Evolutionary conservation across 148 eudicot species (phyloP).

Genomic region (Dianthus caryophyllus): DNA sequence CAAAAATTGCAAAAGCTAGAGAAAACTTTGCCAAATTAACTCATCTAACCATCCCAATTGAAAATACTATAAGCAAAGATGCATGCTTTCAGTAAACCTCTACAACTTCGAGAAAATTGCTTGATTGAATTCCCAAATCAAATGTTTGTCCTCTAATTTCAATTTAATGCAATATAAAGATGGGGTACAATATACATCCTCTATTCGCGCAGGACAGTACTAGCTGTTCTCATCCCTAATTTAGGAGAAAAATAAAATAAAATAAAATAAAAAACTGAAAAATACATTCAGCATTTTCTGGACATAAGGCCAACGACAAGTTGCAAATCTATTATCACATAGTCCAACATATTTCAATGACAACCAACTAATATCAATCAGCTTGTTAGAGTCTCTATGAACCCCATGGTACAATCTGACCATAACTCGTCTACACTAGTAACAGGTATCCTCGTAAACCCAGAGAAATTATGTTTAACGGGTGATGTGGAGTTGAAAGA

Average conservation of each 20-base stretch:
- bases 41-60: not conserved
- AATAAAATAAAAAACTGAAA: not conserved
- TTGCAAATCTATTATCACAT: not conserved
- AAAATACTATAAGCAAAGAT: constrained; percentile 2
- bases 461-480: not conserved
- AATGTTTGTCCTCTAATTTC: not conserved
- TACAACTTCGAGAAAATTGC: not conserved
- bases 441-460: not conserved
- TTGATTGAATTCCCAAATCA: not conserved
- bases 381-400: not conserved
- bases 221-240: not conserved
- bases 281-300: not conserved
- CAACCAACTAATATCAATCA: not conserved
- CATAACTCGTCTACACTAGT: not conserved
- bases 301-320: not conserved
- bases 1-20: not conserved
- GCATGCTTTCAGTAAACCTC: not conserved
- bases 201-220: not conserved
- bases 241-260: not conserved
- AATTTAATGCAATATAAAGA: not conserved
- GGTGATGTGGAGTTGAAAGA: not conserved
- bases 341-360: constrained; percentile 1
- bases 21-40: not conserved
- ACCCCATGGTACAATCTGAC: not conserved
- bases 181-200: not conserved